Base-by-base conservation (phyloP, 345 rosid species). In the Trapa bicornis region DNA sequence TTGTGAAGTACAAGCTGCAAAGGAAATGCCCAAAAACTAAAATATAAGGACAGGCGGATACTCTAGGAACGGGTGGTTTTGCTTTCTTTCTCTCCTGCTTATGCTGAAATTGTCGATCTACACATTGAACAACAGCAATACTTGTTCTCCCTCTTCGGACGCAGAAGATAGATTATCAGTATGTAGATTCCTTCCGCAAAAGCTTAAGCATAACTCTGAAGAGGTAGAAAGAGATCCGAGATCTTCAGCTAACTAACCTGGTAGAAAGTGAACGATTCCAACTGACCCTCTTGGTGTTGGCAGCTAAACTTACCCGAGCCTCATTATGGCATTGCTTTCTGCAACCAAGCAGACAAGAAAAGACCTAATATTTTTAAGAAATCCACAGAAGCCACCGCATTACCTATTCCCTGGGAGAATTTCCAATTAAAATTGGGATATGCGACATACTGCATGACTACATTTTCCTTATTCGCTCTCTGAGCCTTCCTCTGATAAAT, bases 201-300 rank as follows among this genome's bases (percentile, higher is more conserved):
- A 67, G 37, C 47, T 67, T 41, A 47, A 17, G 11, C 33, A 16
- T 14, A 17, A 41, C 37, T 12, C 62, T 60, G 9, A 10, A 68
- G 42, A 42, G 1, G 39, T 61, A 6, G 36, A 22, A 73, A 42
- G 13, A 68, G 29, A 53, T 11, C 11, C 3, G 12, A 37, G 37
- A 50, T 37, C 33, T 9, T 36, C 14, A 16, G 32, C 43, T 32
- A 36, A 94, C 43, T 32, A 36, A 94, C 99, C 97, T 91, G 79
- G 85, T 87, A 67, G 99, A 94, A 70, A 94, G 95, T 1, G 96
- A 80, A 56, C 95, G 92, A 76, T 87, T 80, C 99, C 97, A 88
- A 80, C 97, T 94, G 73, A 82, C 66, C 70, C 97, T 81, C 86
- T 85, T 84, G 0, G 61, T 72, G 58, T 78, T 81, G 43, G 70